A percentile compares a stretch with the other conserved stretches of the same genome.
Evolutionary conservation across 495 filamentous ascomycete species (phyloP).

Genomic region (Bacidia gigantensis): DNA sequence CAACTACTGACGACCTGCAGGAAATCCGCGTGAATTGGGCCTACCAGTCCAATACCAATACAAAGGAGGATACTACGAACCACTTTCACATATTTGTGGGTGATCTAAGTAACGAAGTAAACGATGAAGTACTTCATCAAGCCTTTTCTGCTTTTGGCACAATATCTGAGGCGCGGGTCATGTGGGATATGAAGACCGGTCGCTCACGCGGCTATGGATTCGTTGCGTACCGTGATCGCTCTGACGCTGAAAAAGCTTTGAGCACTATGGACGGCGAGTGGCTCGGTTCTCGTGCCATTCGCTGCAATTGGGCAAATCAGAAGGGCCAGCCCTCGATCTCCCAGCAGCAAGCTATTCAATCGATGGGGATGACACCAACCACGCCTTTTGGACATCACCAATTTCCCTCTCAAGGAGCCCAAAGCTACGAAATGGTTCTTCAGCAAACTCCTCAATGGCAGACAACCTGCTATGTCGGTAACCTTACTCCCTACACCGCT

Average conservation of each 20-base stretch:
- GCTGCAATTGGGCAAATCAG: constrained; percentile 99
- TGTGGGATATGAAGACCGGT: constrained; percentile 99
- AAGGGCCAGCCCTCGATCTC: constrained; percentile 98
- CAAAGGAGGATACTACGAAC: constrained; percentile 95
- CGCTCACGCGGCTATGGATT: constrained; percentile 96
- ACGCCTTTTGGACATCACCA: constrained; percentile 95
- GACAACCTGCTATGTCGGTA: constrained; percentile 97
- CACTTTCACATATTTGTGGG: constrained; percentile 99
- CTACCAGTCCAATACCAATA: constrained; percentile 88
- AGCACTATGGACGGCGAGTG: constrained; percentile 99
- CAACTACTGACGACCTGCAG: constrained; percentile 32
- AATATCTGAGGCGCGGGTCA: constrained; percentile 97
- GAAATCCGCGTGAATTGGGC: constrained; percentile 99
- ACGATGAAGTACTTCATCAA: constrained; percentile 87
- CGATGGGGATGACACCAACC: constrained; percentile 97
- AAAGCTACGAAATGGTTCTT: constrained; percentile 97
- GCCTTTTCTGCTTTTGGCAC: constrained; percentile 94
- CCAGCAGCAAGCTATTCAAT: constrained; percentile 91
- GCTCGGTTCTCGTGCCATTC: constrained; percentile 95
- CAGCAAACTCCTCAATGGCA: constrained; percentile 97
- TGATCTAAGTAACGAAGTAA: constrained; percentile 96
- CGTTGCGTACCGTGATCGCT: constrained; percentile 90
- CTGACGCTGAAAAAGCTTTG: constrained; percentile 89
- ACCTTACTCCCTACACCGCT: constrained; percentile 93
- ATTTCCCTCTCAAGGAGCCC: constrained; percentile 90